Evolutionary conservation across 179 eudicot species (phyloP).

Genomic region (Pouteria campechiana): DNA sequence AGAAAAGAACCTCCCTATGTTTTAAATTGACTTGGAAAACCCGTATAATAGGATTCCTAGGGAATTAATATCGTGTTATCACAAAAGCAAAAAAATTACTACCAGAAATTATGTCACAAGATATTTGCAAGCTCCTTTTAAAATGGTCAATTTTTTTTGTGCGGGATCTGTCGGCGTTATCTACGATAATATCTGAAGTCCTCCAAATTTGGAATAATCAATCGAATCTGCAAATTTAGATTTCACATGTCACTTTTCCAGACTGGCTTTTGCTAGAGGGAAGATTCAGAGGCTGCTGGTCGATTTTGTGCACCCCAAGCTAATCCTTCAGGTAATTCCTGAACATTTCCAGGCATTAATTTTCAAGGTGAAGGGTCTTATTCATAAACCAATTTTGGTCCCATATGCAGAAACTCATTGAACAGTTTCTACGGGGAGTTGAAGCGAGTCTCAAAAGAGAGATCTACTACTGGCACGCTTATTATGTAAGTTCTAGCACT

Average conservation of each 20-base stretch:
- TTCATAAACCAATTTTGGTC: no score
- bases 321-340: slow-evolving; percentile 29
- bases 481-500: slow-evolving; percentile 26
- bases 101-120: no score
- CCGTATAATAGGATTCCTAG: no score
- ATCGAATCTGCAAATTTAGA: background rate
- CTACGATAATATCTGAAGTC: no score
- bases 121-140: no score
- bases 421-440: slow-evolving; percentile 32
- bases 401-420: slow-evolving; percentile 34
- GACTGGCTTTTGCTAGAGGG: slow-evolving; percentile 23
- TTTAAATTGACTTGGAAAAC: no score
- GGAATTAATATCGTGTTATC: no score
- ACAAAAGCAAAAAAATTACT: no score
- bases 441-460: slow-evolving; percentile 28
- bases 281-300: slow-evolving; percentile 32
- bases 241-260: slow-evolving; percentile 3
- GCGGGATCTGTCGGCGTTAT: no score
- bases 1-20: no score
- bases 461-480: slow-evolving; percentile 40
- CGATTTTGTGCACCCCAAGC: slow-evolving; percentile 36
- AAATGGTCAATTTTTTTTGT: no score
- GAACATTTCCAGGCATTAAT: background rate
- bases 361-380: background rate
- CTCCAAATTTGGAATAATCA: no score